A percentile compares a stretch with the other conserved stretches of the same genome.
Conservation (phyloP, 2,329 filamentous ascomycete genomes). For the Chalaropsis ovoidea region DNA sequence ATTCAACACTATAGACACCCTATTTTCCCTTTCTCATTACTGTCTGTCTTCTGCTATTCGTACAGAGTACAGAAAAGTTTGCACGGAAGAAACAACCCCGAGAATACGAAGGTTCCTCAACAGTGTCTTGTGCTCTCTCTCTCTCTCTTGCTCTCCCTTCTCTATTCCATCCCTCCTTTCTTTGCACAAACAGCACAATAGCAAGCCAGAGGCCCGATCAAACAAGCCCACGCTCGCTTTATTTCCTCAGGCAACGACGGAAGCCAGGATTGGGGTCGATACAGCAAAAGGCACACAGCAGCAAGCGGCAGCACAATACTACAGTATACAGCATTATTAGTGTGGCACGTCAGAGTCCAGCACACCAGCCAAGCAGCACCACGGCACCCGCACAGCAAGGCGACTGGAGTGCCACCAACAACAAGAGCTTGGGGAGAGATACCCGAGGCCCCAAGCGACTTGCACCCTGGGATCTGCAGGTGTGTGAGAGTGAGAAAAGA, state of each 20-base stretch:
- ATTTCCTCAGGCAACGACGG: not conserved
- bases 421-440: not conserved
- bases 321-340: slow-evolving; percentile 7
- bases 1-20: too few species aligned
- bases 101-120: slow-evolving; percentile 13
- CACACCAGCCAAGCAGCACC: slow-evolving; percentile 1
- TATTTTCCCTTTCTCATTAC: not conserved
- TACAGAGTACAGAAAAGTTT: not conserved
- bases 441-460: slow-evolving; percentile 6
- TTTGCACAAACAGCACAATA: not conserved
- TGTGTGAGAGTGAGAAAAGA: not conserved
- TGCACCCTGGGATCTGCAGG: too few species aligned
- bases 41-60: not conserved
- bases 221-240: not conserved
- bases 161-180: not conserved
- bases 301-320: not conserved
- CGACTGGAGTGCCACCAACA: not conserved
- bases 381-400: not conserved
- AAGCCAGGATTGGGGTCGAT: not conserved
- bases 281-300: slow-evolving; percentile 3
- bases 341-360: not conserved
- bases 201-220: not conserved
- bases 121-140: slow-evolving; percentile 1
- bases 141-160: not conserved
- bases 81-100: not conserved